Conservation (phyloP, 2,329 filamentous ascomycete species). For the Colletotrichum plurivorum region DNA sequence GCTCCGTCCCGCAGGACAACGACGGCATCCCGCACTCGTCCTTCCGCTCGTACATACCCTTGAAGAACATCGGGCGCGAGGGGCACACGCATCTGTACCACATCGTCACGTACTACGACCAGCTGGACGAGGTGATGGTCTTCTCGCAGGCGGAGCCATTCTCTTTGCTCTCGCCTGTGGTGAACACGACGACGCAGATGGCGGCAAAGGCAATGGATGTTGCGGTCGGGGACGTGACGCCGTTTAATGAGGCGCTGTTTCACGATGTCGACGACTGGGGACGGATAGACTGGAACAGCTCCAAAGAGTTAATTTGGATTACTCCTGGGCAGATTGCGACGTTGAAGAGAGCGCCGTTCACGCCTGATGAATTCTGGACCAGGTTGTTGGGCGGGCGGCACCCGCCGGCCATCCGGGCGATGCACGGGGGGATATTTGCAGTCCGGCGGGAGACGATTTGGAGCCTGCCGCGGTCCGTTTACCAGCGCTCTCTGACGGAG, state of each 20-base stretch:
- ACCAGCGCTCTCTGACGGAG: constrained; percentile 28
- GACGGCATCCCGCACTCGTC: constrained; percentile 33
- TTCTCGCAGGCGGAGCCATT: constrained; percentile 39
- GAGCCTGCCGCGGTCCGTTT: constrained; percentile 27
- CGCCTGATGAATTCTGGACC: constrained; percentile 36
- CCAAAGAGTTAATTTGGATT: constrained; percentile 39
- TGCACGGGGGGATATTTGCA: constrained; percentile 40
- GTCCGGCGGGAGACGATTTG: constrained; percentile 36
- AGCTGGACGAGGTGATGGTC: constrained; percentile 39
- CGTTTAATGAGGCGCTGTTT: constrained; percentile 34
- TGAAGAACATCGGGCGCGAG: constrained; percentile 37
- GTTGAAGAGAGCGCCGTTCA: constrained; percentile 29
- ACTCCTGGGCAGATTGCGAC: constrained; percentile 35
- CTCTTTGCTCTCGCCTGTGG: constrained; percentile 27
- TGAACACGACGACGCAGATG: constrained; percentile 35
- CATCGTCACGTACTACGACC: constrained; percentile 32
- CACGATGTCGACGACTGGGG: constrained; percentile 39
- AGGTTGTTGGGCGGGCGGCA: constrained; percentile 27
- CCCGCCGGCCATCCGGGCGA: constrained; percentile 38
- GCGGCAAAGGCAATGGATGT: constrained; percentile 22
- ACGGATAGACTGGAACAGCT: constrained; percentile 33
- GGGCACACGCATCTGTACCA: constrained; percentile 35
- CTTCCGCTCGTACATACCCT: constrained; percentile 36
- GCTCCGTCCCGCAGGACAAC: constrained; percentile 30
- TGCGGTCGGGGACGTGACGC: constrained; percentile 32